Evolutionary conservation across 345 rosid genomes (phyloP), one percentile per base, ranked within the genome.

Genomic region (Erysimum cheiranthoides): DNA sequence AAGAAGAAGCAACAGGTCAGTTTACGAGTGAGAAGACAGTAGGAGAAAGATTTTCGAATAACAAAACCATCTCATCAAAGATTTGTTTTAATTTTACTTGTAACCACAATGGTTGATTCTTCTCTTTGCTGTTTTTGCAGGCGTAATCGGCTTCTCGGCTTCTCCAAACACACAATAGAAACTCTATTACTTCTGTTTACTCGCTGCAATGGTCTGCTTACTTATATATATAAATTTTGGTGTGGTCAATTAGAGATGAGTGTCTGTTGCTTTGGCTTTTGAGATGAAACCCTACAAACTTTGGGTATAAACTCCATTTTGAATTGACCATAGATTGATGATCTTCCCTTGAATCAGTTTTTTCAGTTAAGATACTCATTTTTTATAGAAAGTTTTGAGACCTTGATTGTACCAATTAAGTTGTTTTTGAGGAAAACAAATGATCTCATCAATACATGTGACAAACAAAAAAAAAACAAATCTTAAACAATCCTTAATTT

Each of bases 1-100:
- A 94, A 89, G 96, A 92, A 86, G 86, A 92, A 83, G 71, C 87
- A 86, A 50, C 83, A 88, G 81, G 82, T 76, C 30, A 61, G 73
- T 57, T 75, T 59, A 16, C 13, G 31, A 35, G 60, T 38, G 18
- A 16, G 25, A 30, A 28, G 34, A 30, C 51, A 50, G 32, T 14
- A 35, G 32, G 40, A 61, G 35, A 74, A 28, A 36, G 21, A 56
- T 40, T 8, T 66, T 36, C 34, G 18, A 25, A 31, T 25, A 38
- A 59, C 36, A 67, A 57, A 66, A 57, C 16, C 59, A 34, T 61
- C 56, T 68, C 39, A 34, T 43, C 6, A 43, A 32, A 63, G 53
- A 17, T 64, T 13, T 6, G 63, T 13, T 12, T n/a, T n/a, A n/a
- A n/a, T n/a, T n/a, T n/a, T 2, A 16, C 52, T 14, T 68, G 71